These are phyloP conservation scores for Rhodotorula kratochvilovae DNA, from an alignment of 768 basidiomycete species.

Conservation along the genomic window DNA sequence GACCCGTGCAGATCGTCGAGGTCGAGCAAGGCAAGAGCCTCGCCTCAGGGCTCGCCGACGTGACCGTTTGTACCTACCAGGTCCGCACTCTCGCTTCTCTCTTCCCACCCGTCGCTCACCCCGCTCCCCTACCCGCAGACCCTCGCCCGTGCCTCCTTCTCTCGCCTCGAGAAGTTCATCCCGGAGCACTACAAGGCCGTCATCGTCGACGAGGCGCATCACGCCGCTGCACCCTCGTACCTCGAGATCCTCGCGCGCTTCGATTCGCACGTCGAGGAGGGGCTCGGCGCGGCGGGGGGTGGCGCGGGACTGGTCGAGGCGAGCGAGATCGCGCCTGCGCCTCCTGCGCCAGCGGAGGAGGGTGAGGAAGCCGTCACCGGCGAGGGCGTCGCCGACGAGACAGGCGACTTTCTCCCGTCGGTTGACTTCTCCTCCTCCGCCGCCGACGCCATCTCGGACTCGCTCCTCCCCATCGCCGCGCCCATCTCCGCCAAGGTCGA, in stretches of 20 bases:
- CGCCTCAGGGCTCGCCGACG: constrained; percentile 75
- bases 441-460: background rate
- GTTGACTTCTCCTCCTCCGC: background rate
- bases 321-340: background rate
- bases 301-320: background rate
- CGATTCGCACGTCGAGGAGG: constrained; percentile 49
- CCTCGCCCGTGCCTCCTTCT: background rate
- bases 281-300: background rate
- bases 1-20: constrained; percentile 64
- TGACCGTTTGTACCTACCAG: constrained; percentile 85
- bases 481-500: constrained; percentile 11
- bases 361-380: background rate
- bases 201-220: constrained; percentile 62
- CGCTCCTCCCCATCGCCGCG: background rate
- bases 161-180: constrained; percentile 37
- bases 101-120: too few species aligned
- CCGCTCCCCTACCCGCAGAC: background rate
- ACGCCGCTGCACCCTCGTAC: constrained; percentile 85
- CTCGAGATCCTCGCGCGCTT: constrained; percentile 74
- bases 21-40: constrained; percentile 84
- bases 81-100: background rate
- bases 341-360: background rate
- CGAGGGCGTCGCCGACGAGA: background rate
- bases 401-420: background rate
- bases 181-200: constrained; percentile 29